Evolutionary conservation across 176 grass and related monocot genomes (phyloP), one percentile per base, ranked within the genome.

Genomic region (Saccharum officinarum): DNA sequence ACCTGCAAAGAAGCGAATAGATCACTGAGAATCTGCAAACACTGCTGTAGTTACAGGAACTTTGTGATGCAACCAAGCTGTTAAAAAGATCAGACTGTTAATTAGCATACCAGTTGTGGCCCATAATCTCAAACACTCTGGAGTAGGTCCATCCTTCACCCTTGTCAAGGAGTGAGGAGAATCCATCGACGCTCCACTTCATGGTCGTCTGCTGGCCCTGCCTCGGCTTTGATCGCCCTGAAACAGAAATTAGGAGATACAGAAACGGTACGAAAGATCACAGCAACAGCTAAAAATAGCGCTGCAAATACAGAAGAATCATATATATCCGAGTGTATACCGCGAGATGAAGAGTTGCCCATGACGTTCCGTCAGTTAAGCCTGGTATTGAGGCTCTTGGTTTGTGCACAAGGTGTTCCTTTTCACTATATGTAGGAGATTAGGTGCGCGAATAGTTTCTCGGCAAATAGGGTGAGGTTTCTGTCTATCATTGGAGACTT

Each of bases 121-220:
- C 85, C 31, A 36, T 83, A n/a, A 84, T 73, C 64, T 69, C 40
- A 78, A 88, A 88, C 52, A 62, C 39, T 0, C 40, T 77, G 8
- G 86, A 88, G 66, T 0, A 22, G 25, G 65, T 83, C 80, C 80
- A 78, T 78, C 80, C 66, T 31, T 64, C 23, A 15, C 22, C 73
- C 40, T 72, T 82, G 4, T 78, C 86, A 40, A 88, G 80, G 61
- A 88, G 64, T 0, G 74, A 83, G 28, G 65, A 69, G 80, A 88
- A 88, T 0, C 80, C 86, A 78, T 88, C 72, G 7, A 83, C 71
- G 64, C 47, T 88, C 86, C 80, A 88, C 31, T 83, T 88, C 64
- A 83, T 71, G 47, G 64, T 77, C 36, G 13, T 69, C 22, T 63
- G 14, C 11, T 6, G 33, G 73, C 16, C 33, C 65, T 66, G 28